phyloP scores from a whole-genome alignment of 768 basidiomycete species.

The Glaciozyma martinii region DNA sequence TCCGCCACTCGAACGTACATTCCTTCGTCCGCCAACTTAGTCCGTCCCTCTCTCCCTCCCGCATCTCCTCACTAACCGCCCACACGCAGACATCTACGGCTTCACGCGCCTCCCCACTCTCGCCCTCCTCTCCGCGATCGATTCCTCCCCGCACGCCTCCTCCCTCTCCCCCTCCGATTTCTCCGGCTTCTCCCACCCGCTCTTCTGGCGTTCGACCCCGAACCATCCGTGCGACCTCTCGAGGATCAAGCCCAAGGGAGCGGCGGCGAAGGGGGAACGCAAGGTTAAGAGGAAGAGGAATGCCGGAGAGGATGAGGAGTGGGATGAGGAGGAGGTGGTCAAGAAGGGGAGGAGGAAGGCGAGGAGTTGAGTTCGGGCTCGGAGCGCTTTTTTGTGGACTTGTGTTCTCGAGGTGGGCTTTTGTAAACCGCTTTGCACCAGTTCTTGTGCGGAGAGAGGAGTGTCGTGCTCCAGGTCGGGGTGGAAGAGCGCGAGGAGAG shows the following conservation, averaged over 20 bases:
- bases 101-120: not conserved
- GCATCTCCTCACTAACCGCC: not conserved
- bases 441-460: no score
- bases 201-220: slow-evolving; percentile 14
- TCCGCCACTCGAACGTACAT: slow-evolving; percentile 18
- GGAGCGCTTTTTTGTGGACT: no score
- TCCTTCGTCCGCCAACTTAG: slow-evolving; percentile 27
- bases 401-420: no score
- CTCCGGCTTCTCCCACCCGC: slow-evolving; percentile 22
- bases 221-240: slow-evolving; percentile 7
- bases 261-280: not conserved
- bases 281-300: not conserved
- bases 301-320: not conserved
- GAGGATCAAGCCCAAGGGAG: slow-evolving; percentile 21
- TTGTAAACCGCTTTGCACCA: no score
- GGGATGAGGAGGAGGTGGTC: not conserved
- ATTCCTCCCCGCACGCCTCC: not conserved
- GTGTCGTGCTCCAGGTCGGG: no score
- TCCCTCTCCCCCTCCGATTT: slow-evolving; percentile 13
- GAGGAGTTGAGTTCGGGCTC: not conserved
- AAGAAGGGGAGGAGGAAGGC: not conserved
- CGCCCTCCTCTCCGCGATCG: slow-evolving; percentile 17
- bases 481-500: no score
- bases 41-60: slow-evolving; percentile 4
- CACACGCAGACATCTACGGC: slow-evolving; percentile 2